Evolutionary conservation across 1,139 yeast species (phyloP), one percentile per base, ranked within the genome.

Genomic region (Kodamaea sp.): DNA sequence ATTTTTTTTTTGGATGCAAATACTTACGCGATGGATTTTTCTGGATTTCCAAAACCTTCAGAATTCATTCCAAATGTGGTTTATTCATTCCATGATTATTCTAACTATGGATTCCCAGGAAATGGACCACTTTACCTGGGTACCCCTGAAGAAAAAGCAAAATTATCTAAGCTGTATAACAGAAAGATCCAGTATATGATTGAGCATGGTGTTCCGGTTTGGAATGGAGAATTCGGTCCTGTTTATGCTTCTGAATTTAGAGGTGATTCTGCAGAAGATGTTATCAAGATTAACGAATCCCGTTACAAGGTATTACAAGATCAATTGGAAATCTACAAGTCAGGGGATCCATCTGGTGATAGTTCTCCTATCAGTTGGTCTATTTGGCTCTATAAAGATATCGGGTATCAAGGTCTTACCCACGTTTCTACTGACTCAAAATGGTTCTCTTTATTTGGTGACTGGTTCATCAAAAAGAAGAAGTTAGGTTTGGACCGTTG

Each of bases 191-290:
- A 67, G 46, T 67, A 63, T 51, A 67, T 68, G 71, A 38, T 24
- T 11, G 43, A 38, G 63, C 46, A 45, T 34, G 52, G 60, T 12
- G 72, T 70, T 5, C 75, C 76, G 3, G 75, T 70, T n/a, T 71
- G 76, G 76, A 70, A 70, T 46, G 76, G 77, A 11, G 77, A 71
- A 50, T 71, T 69, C 47, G 77, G 77, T 12, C 76, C 77, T 3
- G 76, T 71, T 20, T 71, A 70, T 48, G 68, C 73, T 8, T 58
- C 68, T 8, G 56, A 61, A 34, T 60, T 53, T 24, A 61, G 75
- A 42, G 75, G 73, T 20, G 72, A 68, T 46, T 40, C 44, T 5
- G 54, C 68, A 43, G 59, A 63, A 5, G 70, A 61, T 8, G 51
- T 44, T 23, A 27, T 22, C 3, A n/a, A 10, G 6, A 65, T 61